phyloP scores from a whole-genome alignment of 768 basidiomycete species.

The Suillus clintonianus region DNA sequence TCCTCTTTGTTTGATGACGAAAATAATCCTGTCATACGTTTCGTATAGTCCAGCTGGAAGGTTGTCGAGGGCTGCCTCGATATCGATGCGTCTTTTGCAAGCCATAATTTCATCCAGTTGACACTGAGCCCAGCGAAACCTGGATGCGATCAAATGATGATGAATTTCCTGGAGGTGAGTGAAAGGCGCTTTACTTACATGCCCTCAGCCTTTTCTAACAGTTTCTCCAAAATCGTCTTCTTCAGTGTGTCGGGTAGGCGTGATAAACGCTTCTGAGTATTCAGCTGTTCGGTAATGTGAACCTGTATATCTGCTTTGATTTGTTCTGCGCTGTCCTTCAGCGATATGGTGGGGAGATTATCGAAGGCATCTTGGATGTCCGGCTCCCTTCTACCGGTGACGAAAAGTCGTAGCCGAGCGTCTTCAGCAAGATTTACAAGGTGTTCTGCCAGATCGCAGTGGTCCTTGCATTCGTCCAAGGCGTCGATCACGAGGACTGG shows the following conservation, averaged over 20 bases:
- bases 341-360: not conserved
- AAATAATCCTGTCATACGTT: slow-evolving; percentile 22
- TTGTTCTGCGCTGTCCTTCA: not conserved
- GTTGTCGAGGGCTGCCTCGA: slow-evolving; percentile 6
- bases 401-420: slow-evolving; percentile 4
- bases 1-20: slow-evolving; percentile 3
- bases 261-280: not conserved
- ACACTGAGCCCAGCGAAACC: slow-evolving; percentile 12
- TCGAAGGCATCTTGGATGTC: not conserved
- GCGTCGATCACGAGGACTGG: slow-evolving; percentile 12
- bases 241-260: not conserved
- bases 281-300: not conserved
- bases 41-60: slow-evolving; percentile 21
- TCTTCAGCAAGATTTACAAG: not conserved
- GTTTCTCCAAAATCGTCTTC: not conserved
- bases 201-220: slow-evolving; percentile 2
- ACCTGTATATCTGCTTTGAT: not conserved
- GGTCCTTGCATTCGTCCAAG: slow-evolving; percentile 13
- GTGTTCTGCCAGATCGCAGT: not conserved
- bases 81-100: not conserved
- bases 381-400: not conserved
- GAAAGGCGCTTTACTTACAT: not conserved
- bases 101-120: not conserved
- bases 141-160: not conserved
- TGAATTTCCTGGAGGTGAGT: not conserved